These are phyloP conservation scores for Gastrolobium bilobum DNA, from an alignment of 306 rosid species.

Conservation along the genomic window DNA sequence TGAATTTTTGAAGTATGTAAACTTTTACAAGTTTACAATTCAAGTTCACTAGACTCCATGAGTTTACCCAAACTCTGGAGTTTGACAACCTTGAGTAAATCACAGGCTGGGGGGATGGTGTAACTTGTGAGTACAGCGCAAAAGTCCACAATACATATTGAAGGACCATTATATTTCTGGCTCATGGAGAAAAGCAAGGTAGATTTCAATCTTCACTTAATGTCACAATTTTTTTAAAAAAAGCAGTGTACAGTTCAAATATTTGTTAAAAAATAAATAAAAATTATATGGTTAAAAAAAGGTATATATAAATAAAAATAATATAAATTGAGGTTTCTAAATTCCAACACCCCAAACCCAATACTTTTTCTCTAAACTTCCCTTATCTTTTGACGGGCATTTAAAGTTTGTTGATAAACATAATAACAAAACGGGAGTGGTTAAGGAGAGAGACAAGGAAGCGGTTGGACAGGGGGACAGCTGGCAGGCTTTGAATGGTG, in stretches of 20 bases:
- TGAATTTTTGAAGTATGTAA: slow-evolving; percentile 1
- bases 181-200: not conserved
- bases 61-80: slow-evolving; percentile 3
- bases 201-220: not conserved
- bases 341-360: not conserved
- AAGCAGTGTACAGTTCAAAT: not conserved
- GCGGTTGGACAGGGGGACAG: too few species aligned
- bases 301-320: not conserved
- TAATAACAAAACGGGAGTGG: too few species aligned
- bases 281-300: not conserved
- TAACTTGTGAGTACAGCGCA: slow-evolving; percentile 17
- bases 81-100: slow-evolving; percentile 10
- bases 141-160: slow-evolving; percentile 10
- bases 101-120: slow-evolving; percentile 43
- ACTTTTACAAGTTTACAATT: not conserved
- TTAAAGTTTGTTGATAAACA: too few species aligned
- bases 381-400: not conserved
- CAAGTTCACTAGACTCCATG: not conserved
- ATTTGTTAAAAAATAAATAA: not conserved
- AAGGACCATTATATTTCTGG: not conserved
- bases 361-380: not conserved
- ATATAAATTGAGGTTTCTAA: slow-evolving; percentile 21
- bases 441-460: too few species aligned
- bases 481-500: too few species aligned
- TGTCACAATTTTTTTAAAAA: not conserved